These are phyloP conservation scores for Eucalyptus pumila DNA, from an alignment of 345 rosid species.

Conservation along the genomic window DNA sequence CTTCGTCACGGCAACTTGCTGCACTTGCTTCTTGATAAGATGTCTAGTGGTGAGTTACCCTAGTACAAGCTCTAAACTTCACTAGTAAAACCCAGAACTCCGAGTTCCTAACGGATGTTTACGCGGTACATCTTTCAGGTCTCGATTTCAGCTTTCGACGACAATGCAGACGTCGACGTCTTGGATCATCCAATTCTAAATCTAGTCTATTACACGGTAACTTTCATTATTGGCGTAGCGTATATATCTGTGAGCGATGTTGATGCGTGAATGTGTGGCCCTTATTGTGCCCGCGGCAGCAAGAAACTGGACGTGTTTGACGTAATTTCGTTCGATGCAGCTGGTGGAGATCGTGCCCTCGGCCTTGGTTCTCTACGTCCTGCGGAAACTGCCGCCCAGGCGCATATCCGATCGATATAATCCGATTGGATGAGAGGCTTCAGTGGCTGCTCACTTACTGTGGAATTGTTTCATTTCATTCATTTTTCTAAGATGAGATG, in stretches of 20 bases:
- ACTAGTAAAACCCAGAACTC: neutral
- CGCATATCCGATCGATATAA: constrained; percentile 61
- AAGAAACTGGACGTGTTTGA: neutral
- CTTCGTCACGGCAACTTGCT: constrained; percentile 59
- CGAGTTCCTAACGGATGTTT: neutral
- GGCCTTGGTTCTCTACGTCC: constrained; percentile 54
- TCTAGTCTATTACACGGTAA: constrained; percentile 52
- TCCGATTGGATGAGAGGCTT: constrained; percentile 34
- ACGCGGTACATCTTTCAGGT: constrained; percentile 1
- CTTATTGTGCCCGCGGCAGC: neutral
- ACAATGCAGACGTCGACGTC: constrained; percentile 49
- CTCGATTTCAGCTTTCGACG: constrained; percentile 31
- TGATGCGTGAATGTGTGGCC: neutral
- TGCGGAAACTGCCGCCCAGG: constrained; percentile 75
- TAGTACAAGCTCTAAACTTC: neutral
- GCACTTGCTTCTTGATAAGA: constrained; percentile 71
- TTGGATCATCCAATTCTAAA: constrained; percentile 62
- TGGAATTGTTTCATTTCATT: neutral
- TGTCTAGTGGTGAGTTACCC: constrained; percentile 45
- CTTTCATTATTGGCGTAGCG: neutral
- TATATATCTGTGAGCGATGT: neutral
- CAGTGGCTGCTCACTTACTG: neutral
- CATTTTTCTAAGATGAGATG: neutral
- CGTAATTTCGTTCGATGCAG: constrained; percentile 6
- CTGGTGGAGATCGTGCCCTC: constrained; percentile 75